phyloP scores from a whole-genome alignment of 1,284 basidiomycete species.

The Ganoderma lingzhi region DNA sequence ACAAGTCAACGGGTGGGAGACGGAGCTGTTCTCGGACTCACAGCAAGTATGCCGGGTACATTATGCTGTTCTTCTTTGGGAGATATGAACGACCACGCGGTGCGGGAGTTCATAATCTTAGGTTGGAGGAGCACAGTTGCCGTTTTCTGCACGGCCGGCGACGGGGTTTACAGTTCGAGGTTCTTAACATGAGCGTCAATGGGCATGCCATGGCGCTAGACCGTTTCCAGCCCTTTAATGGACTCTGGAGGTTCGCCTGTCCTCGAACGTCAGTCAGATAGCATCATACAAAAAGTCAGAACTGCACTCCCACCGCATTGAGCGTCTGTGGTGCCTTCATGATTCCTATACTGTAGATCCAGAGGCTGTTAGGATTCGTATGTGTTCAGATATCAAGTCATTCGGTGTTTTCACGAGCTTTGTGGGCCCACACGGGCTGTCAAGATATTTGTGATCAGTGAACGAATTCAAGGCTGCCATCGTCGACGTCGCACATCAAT shows the following conservation, averaged over 20 bases:
- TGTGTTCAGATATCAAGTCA: not conserved
- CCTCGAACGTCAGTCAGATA: slow-evolving; percentile 2
- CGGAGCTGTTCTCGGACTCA: slow-evolving; percentile 1
- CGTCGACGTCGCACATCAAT: not conserved
- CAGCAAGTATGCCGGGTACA: not conserved
- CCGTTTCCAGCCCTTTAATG: not conserved
- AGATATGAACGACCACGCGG: slow-evolving; percentile 6
- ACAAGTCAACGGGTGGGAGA: slow-evolving; percentile 6
- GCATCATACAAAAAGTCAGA: not conserved
- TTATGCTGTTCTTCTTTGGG: not conserved
- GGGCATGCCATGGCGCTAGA: not conserved
- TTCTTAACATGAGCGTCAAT: not conserved
- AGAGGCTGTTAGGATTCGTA: not conserved
- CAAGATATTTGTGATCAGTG: not conserved
- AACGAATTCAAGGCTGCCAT: not conserved
- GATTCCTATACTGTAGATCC: no score
- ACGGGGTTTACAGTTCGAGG: slow-evolving; percentile 4
- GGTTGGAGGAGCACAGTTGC: not conserved
- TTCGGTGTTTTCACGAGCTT: not conserved
- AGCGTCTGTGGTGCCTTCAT: not conserved
- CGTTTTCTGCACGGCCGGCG: not conserved
- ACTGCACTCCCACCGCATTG: not conserved
- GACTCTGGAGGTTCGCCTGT: slow-evolving; percentile 3
- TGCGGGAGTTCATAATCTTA: not conserved
- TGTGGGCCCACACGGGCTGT: not conserved